Evolutionary conservation across 139 green algal genomes (phyloP), one percentile per base, ranked within the genome.

Genomic region (Coelastrella sp.): DNA sequence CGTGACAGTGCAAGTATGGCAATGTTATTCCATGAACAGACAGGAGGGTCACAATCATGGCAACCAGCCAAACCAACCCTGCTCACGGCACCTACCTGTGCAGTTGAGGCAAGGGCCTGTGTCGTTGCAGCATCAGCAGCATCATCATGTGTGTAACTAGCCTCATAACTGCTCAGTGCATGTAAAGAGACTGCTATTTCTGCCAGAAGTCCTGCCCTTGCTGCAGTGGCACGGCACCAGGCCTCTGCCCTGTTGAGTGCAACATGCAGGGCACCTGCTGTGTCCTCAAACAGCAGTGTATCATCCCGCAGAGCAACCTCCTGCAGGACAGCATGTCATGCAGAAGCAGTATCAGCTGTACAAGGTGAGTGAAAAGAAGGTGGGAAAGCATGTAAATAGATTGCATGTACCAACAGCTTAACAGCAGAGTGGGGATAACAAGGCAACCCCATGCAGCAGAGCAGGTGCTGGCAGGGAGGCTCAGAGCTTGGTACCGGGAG

Each of bases 91-190:
- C 60, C 2, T 50, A 74, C 80, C 66, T 69, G 45, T 9, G 48
- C 80, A 23, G 50, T 51, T 50, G 67, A 23, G 13, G 17, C 25
- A 2, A 80, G 35, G 8, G 48, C 80, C 35, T 41, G 48, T 66
- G 37, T 73, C 2, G 66, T 67, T 34, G 8, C 15, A 21, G 34
- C 35, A 11, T 45, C 62, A 11, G 8, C 15, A 21, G 34, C 35
- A 11, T 45, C 62, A 11, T 67, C 66, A 50, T 53, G 51, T 5
- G 50, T 40, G 67, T 86, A 86, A 41, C 60, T 85, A 27, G 25
- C 79, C 67, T 86, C 80, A 41, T 72, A 79, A 23, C 34, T 79
- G 25, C 35, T 48, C 66, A 86, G 80, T 30, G 63, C 80, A 32
- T 71, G 48, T 1, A 86, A 48, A 23, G 80, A 34, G 25, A 64